A percentile compares a stretch with the other conserved stretches of the same genome.
These are phyloP conservation scores for Leptographium radiaticola DNA, from an alignment of 2,329 filamentous ascomycete genomes.

Conservation along the genomic window DNA sequence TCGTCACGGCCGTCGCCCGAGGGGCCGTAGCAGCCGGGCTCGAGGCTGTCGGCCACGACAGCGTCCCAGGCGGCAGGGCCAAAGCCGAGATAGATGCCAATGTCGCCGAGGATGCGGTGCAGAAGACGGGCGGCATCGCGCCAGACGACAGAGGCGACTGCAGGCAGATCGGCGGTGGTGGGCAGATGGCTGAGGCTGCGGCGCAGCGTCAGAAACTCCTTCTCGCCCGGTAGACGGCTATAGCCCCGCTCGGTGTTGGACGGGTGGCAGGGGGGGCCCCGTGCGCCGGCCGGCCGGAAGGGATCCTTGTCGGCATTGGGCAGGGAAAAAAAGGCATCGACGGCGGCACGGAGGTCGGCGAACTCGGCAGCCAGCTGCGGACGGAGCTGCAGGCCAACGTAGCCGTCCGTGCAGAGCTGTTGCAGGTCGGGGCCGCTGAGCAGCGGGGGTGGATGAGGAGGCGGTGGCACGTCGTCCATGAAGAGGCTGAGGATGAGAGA, in stretches of 20 bases:
- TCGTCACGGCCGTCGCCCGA: conserved; percentile 4
- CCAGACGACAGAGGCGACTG: conserved; percentile 7
- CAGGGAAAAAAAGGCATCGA: conserved; percentile 10
- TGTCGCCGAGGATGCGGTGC: conserved; percentile 13
- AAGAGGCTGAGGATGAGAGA: not conserved
- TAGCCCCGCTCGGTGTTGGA: conserved; percentile 12
- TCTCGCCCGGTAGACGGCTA: conserved; percentile 9
- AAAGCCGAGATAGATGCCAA: conserved; percentile 8
- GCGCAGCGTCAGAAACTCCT: conserved; percentile 13
- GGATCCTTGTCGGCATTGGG: conserved; percentile 4
- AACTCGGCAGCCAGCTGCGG: conserved; percentile 4
- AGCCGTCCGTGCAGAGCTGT: conserved; percentile 13
- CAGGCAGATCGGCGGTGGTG: not conserved
- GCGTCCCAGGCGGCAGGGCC: conserved; percentile 8
- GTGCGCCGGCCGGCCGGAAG: conserved; percentile 4
- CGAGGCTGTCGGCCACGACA: conserved; percentile 9
- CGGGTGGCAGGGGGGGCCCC: conserved; percentile 4
- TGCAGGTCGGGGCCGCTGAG: conserved; percentile 6
- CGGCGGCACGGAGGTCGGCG: conserved; percentile 2
- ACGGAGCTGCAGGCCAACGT: conserved; percentile 8
- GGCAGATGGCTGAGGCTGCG: conserved; percentile 10
- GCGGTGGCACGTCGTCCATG: conserved; percentile 6
- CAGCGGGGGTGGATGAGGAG: conserved; percentile 10
- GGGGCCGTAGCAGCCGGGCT: not conserved
- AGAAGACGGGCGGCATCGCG: conserved; percentile 11